Conservation (phyloP, 352 stramenopile species). For the Pythium insidiosum region DNA sequence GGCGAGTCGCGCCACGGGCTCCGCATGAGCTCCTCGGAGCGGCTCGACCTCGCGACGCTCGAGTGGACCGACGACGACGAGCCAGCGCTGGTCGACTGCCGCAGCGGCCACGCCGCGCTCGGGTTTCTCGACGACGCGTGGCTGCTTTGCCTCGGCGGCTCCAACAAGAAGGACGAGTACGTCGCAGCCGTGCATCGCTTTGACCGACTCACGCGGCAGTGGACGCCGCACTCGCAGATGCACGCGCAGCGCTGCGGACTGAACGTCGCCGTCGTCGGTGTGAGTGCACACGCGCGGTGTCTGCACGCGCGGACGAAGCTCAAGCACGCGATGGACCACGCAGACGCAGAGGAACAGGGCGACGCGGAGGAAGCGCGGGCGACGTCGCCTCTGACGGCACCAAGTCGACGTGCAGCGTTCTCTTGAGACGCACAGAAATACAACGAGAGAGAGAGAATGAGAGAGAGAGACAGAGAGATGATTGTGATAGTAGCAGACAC, state of each 20-base stretch:
- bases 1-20: slow-evolving; percentile 58
- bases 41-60: slow-evolving; percentile 27
- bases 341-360: no score
- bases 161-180: slow-evolving; percentile 74
- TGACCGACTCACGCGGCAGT: slow-evolving; percentile 52
- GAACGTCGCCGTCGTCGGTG: slow-evolving; percentile 44
- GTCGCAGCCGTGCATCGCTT: slow-evolving; percentile 58
- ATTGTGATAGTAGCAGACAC: no score
- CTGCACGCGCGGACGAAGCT: slow-evolving; percentile 15
- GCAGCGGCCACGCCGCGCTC: slow-evolving; percentile 56
- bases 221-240: slow-evolving; percentile 55
- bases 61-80: slow-evolving; percentile 44
- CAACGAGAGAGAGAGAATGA: no score
- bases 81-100: slow-evolving; percentile 50
- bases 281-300: slow-evolving; percentile 26
- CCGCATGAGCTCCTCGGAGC: slow-evolving; percentile 55
- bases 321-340: no score
- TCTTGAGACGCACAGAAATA: no score
- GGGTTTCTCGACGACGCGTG: slow-evolving; percentile 57
- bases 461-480: no score
- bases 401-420: no score
- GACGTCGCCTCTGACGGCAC: no score
- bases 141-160: slow-evolving; percentile 61
- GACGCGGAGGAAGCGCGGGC: no score
- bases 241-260: slow-evolving; percentile 48